These are phyloP conservation scores for Durotheca rogersii DNA, from an alignment of 495 filamentous ascomycete genomes.

Conservation along the genomic window DNA sequence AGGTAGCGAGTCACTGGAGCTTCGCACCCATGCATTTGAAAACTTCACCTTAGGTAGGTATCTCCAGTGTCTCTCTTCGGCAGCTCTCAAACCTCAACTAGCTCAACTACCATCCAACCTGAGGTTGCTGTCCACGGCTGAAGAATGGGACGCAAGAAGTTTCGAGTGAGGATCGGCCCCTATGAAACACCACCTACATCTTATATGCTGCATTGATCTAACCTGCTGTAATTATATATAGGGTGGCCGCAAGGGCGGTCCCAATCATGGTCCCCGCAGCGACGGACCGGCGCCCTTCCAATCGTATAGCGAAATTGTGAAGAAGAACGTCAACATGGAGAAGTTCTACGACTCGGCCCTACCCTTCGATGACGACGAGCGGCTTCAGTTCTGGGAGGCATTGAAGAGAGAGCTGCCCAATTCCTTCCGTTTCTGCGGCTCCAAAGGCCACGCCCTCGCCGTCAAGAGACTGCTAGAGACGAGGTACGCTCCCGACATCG, in stretches of 20 bases:
- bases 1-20: background rate
- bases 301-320: conserved; percentile 60
- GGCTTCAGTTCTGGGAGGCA: conserved; percentile 75
- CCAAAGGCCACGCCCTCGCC: conserved; percentile 83
- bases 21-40: conserved; percentile 10
- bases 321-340: conserved; percentile 76
- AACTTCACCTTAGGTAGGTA: conserved; percentile 20
- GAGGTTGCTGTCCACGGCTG: background rate
- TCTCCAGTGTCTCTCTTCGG: background rate
- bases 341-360: conserved; percentile 77
- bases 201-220: conserved; percentile 7
- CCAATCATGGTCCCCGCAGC: conserved; percentile 25
- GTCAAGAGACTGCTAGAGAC: conserved; percentile 82
- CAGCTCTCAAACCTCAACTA: no score
- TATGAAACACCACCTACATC: background rate
- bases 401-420: conserved; percentile 84
- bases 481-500: conserved; percentile 87
- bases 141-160: conserved; percentile 37
- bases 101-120: background rate
- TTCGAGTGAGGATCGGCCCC: conserved; percentile 23
- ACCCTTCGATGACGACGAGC: conserved; percentile 71
- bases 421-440: conserved; percentile 94
- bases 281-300: conserved; percentile 36
- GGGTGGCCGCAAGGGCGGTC: conserved; percentile 35
- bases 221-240: conserved; percentile 9